phyloP scores from a whole-genome alignment of 306 rosid genomes.

The Inga laurina region DNA sequence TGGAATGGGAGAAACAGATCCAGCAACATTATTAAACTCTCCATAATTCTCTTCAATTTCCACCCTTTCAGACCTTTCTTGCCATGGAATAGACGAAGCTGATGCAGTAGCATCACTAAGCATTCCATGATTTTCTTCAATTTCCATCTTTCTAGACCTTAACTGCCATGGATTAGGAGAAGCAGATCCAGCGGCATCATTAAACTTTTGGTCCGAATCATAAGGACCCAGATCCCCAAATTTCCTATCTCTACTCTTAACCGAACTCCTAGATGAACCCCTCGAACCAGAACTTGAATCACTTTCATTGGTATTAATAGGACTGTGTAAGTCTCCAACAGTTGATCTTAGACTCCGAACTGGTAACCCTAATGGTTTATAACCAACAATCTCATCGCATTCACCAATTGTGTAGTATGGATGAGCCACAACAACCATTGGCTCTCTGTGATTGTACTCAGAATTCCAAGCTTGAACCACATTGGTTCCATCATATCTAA shows the following conservation, averaged over 20 bases:
- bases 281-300: slow-evolving; percentile 70
- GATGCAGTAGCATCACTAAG: slow-evolving; percentile 46
- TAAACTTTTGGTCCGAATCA: slow-evolving; percentile 49
- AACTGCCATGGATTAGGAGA: slow-evolving; percentile 46
- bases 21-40: slow-evolving; percentile 42
- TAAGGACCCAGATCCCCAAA: slow-evolving; percentile 56
- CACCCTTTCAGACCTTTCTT: slow-evolving; percentile 35
- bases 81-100: slow-evolving; percentile 47
- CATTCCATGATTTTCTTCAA: slow-evolving; percentile 27
- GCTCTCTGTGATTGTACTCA: slow-evolving; percentile 58
- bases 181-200: slow-evolving; percentile 46
- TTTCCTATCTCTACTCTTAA: slow-evolving; percentile 39
- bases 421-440: slow-evolving; percentile 64
- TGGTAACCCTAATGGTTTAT: slow-evolving; percentile 77
- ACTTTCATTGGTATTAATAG: slow-evolving; percentile 39
- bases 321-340: slow-evolving; percentile 40
- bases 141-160: slow-evolving; percentile 38
- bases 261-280: slow-evolving; percentile 43
- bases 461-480: slow-evolving; percentile 75
- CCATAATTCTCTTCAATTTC: neutral
- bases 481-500: slow-evolving; percentile 44
- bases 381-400: slow-evolving; percentile 44
- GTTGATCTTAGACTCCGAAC: slow-evolving; percentile 70
- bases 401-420: slow-evolving; percentile 48
- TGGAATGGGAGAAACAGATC: slow-evolving; percentile 46